These are phyloP conservation scores for Boletus reticuloceps DNA, from an alignment of 768 basidiomycete species.

Conservation along the genomic window DNA sequence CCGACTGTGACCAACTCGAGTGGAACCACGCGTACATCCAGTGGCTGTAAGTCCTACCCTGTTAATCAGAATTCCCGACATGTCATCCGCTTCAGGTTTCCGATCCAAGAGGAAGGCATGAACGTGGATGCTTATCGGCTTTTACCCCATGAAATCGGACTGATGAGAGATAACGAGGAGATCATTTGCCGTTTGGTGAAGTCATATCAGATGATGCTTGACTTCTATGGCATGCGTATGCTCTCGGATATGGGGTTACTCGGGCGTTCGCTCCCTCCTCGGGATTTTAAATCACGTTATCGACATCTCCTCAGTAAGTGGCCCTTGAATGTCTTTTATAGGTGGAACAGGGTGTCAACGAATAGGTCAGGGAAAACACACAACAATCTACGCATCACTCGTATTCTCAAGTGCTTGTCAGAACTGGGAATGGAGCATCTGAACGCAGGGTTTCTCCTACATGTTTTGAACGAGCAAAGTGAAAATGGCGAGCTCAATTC, in stretches of 20 bases:
- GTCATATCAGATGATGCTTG: constrained; percentile 74
- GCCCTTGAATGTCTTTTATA: neutral
- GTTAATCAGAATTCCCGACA: neutral
- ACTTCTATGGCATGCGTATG: constrained; percentile 77
- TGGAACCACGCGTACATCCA: constrained; percentile 72
- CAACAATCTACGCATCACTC: constrained; percentile 74
- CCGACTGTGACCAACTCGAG: constrained; percentile 62
- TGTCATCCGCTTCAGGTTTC: constrained; percentile 45
- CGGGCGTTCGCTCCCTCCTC: constrained; percentile 46
- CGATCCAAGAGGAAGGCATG: constrained; percentile 72
- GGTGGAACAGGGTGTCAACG: neutral
- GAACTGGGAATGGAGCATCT: constrained; percentile 65
- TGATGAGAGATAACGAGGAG: constrained; percentile 49
- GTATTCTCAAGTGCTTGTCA: constrained; percentile 73
- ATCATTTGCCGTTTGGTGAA: constrained; percentile 50
- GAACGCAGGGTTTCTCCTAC: constrained; percentile 65
- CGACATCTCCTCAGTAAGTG: constrained; percentile 64
- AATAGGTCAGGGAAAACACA: constrained; percentile 55
- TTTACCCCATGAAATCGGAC: constrained; percentile 58
- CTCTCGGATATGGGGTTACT: constrained; percentile 58
- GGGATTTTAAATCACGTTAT: constrained; percentile 55
- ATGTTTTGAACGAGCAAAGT: constrained; percentile 69
- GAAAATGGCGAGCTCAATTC: constrained; percentile 51
- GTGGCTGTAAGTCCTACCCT: constrained; percentile 58
- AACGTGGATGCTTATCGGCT: constrained; percentile 67